Evolutionary conservation across 208 protist genomes (phyloP), one percentile per base, ranked within the genome.

Genomic region (Porcisia hertigi): DNA sequence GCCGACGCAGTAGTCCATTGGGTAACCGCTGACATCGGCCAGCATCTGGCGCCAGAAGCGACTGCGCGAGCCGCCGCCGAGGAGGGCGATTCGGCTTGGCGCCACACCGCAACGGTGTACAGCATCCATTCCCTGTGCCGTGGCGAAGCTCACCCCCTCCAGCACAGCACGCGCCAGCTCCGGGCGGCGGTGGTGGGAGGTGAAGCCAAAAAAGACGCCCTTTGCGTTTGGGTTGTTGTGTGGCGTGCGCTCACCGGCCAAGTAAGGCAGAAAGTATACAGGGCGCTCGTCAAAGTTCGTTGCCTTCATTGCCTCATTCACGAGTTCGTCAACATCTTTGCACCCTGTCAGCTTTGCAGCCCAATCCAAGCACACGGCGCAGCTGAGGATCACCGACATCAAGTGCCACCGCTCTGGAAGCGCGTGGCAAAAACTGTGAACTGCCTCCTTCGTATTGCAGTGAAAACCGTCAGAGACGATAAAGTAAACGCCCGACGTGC

Each of bases 401-500:
- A 93, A 78, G 65, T 93, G 88, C 88, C 91, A 95, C 25, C 81
- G 85, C 41, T 87, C 58, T n/a, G 87, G 88, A 43, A 95, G 74
- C 34, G 88, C 88, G 72, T 95, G 87, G 82, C 88, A 95, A 82
- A 93, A 95, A 80, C 88, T 92, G 77, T 93, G 91, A 54, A 93
- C 88, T 16, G 88, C 91, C 86, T 95, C 91, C 41, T 84, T 79
- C 23, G 87, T 92, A 80, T 95, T 93, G 79, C 75, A 86, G 67
- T 84, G 78, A 78, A 93, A 95, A 66, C 87, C 86, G 75, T 93
- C 88, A 14, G 87, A 89, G n/a, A 93, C 87, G 60, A 93, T 86
- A 69, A 95, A 93, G 73, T 93, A 95, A 59, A 95, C 91, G 47
- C 91, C 91, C n/a, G 87, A 95, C 20, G 91, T 95, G 45, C 88